Conservation (phyloP, 805 yeast species). For the Wickerhamiella azymoides region DNA sequence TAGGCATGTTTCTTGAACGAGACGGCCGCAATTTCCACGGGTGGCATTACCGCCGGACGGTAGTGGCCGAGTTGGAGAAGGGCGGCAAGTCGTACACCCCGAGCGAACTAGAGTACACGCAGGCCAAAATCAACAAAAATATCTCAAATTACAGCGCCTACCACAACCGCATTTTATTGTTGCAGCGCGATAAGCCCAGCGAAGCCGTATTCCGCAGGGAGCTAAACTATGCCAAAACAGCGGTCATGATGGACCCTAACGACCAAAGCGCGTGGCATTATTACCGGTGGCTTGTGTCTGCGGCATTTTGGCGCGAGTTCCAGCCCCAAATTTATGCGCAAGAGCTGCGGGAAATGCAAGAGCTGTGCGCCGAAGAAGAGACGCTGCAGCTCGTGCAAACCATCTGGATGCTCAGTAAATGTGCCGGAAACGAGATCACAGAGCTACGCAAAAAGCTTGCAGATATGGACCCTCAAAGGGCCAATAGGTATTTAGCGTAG, state of each 20-base stretch:
- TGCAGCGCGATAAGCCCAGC: slow-evolving; percentile 30
- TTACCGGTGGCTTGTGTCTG: slow-evolving; percentile 56
- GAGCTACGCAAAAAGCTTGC: slow-evolving; percentile 22
- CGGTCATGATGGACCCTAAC: slow-evolving; percentile 83
- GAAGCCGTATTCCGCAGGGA: slow-evolving; percentile 36
- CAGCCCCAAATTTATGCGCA: slow-evolving; percentile 29
- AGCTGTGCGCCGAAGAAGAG: slow-evolving; percentile 62
- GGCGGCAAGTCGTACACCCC: slow-evolving; percentile 19
- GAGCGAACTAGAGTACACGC: slow-evolving; percentile 63
- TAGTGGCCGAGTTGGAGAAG: slow-evolving; percentile 31
- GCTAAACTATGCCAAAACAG: slow-evolving; percentile 56
- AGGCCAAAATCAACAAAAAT: slow-evolving; percentile 61
- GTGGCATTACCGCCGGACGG: slow-evolving; percentile 81
- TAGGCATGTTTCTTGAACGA: slow-evolving; percentile 47
- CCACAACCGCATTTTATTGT: slow-evolving; percentile 70
- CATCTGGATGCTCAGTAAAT: slow-evolving; percentile 8
- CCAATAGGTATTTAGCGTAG: slow-evolving; percentile 16
- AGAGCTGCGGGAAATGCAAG: slow-evolving; percentile 38
- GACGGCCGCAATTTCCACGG: slow-evolving; percentile 89
- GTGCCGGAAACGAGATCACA: slow-evolving; percentile 1
- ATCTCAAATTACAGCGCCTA: slow-evolving; percentile 92
- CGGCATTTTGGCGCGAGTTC: slow-evolving; percentile 25
- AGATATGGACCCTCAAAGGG: slow-evolving; percentile 20
- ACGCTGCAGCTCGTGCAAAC: slow-evolving; percentile 65
- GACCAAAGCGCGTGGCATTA: slow-evolving; percentile 92